These are phyloP conservation scores for Lachnellula subtilissima DNA, from an alignment of 2,329 filamentous ascomycete species.

Conservation along the genomic window DNA sequence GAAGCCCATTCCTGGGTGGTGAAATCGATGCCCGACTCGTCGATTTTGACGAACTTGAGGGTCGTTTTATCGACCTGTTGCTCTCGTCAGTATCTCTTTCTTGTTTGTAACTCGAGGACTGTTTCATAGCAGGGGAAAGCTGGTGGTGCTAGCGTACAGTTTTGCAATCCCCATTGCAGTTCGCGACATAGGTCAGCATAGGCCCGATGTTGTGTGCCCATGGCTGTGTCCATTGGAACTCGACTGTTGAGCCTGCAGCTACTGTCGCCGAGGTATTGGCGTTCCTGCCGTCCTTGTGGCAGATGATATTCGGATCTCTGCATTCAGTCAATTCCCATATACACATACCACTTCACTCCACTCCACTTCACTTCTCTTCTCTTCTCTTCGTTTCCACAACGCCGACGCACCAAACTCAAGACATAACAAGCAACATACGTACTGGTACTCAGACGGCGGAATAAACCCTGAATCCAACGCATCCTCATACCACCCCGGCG, in stretches of 20 bases:
- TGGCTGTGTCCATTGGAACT: conserved; percentile 53
- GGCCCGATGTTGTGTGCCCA: conserved; percentile 56
- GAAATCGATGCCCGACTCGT: conserved; percentile 31
- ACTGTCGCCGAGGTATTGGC: conserved; percentile 47
- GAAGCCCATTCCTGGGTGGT: conserved; percentile 35
- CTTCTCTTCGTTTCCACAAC: too few relatives aligned
- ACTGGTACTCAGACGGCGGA: conserved; percentile 39
- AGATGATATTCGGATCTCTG: conserved; percentile 48
- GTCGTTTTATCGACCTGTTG: conserved; percentile 27
- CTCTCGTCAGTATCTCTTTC: neutral
- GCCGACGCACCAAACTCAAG: neutral
- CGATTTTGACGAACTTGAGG: conserved; percentile 40
- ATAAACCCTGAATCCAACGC: conserved; percentile 49
- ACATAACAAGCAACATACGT: neutral
- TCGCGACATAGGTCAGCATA: conserved; percentile 19
- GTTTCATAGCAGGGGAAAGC: neutral
- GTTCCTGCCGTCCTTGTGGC: conserved; percentile 51
- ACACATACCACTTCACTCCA: too few relatives aligned
- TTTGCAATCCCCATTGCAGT: conserved; percentile 32
- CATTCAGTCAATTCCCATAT: neutral
- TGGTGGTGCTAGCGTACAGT: conserved; percentile 17
- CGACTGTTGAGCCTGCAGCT: conserved; percentile 51
- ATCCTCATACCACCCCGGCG: conserved; percentile 39
- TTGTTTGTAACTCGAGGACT: too few relatives aligned
- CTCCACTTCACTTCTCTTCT: too few relatives aligned